These are phyloP conservation scores for Zygosaccharomyces kombuchaensis DNA, from an alignment of 805 yeast species.

Conservation along the genomic window DNA sequence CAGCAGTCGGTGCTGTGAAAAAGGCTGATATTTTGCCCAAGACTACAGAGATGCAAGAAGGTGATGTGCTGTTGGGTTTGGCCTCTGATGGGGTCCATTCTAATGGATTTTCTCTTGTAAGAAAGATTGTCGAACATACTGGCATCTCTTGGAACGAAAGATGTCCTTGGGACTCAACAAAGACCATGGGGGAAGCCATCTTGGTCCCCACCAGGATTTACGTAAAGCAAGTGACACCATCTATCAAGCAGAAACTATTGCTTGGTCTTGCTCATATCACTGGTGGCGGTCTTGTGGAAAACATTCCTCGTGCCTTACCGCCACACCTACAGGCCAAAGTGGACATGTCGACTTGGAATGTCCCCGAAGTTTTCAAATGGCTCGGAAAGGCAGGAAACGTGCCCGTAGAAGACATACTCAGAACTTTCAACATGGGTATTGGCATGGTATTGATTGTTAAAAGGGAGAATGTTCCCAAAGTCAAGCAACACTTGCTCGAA, in stretches of 20 bases:
- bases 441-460: slow-evolving; percentile 93
- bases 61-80: slow-evolving; percentile 81
- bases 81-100: slow-evolving; percentile 94
- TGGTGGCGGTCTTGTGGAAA: slow-evolving; percentile 97
- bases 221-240: slow-evolving; percentile 82
- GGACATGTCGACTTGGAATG: slow-evolving; percentile 75
- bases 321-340: slow-evolving; percentile 70
- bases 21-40: slow-evolving; percentile 73
- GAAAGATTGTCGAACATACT: slow-evolving; percentile 80
- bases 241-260: slow-evolving; percentile 60
- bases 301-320: slow-evolving; percentile 93
- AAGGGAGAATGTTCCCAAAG: slow-evolving; percentile 56
- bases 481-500: slow-evolving; percentile 47
- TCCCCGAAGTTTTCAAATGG: slow-evolving; percentile 91
- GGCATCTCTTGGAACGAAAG: slow-evolving; percentile 64
- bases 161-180: slow-evolving; percentile 79
- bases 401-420: slow-evolving; percentile 75
- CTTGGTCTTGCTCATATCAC: slow-evolving; percentile 95
- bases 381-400: slow-evolving; percentile 88
- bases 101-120: slow-evolving; percentile 90
- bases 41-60: slow-evolving; percentile 59
- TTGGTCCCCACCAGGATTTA: slow-evolving; percentile 90
- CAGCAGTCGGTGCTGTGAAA: slow-evolving; percentile 94
- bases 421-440: slow-evolving; percentile 92
- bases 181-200: slow-evolving; percentile 79